Evolutionary conservation across 768 basidiomycete species (phyloP), one percentile per base, ranked within the genome.

Genomic region (Dioszegia crocea): DNA sequence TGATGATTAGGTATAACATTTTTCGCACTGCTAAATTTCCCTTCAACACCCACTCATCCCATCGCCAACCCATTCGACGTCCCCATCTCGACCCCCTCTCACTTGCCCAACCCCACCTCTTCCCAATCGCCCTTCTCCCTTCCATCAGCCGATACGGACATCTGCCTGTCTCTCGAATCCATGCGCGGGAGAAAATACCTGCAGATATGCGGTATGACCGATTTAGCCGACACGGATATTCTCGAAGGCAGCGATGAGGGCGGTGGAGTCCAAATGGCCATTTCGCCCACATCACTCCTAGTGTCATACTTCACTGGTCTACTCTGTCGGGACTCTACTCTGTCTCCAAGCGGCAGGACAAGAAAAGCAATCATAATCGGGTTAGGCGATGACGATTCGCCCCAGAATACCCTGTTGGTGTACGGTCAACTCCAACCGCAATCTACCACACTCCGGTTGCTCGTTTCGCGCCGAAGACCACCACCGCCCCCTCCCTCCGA

Each of bases 361-460:
- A 17, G 56, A 21, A 63, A 39, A 40, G 75, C 73, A 10, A 47
- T 76, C 1, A 41, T 67, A 6, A 64, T 76, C 12, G 71, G 73
- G 19, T 56, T 76, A 30, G 75, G 75, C 2, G 75, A 76, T 46
- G 75, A 76, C 48, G 70, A 72, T 23, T 53, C 68, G 16, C 49
- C 54, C 12, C 63, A 47, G 75, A 93, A 70, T 11, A 71, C 62
- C 6, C 60, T 76, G 40, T 43, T 76, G 16, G 60, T 76, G 1
- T 76, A 70, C 50, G 75, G 75, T 1, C 75, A 75, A 48, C 47
- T 55, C 19, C 57, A 70, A 44, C 27, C 54, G n/a, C 23, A 17
- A 24, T 50, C 48, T 10, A n/a, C 53, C 44, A 30, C 39, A 30
- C 16, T 45, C 39, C 52, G 59, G 30, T 53, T 73, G 4, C 62